A percentile compares a stretch with the other conserved stretches of the same genome.
Evolutionary conservation across 352 stramenopile genomes (phyloP).

Genomic region (Stramenopiles sp.): DNA sequence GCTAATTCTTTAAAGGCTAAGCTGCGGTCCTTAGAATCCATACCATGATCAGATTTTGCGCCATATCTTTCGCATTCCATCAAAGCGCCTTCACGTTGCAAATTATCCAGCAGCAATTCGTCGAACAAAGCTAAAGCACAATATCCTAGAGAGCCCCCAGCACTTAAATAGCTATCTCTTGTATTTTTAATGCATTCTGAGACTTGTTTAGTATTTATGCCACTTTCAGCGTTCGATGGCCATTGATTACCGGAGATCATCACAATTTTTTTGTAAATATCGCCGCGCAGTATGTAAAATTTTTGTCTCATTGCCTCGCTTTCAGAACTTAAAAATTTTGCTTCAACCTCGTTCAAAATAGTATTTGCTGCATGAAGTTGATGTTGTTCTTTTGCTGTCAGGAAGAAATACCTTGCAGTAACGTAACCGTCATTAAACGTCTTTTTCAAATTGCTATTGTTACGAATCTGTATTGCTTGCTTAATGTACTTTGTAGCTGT

Average conservation of each 20-base stretch:
- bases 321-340: neutral
- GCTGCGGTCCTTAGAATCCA: too few species aligned
- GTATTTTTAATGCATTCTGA: neutral
- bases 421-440: neutral
- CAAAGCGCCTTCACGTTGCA: neutral
- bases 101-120: neutral
- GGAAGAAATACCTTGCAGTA: neutral
- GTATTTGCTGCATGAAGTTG: neutral
- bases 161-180: neutral
- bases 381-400: too few species aligned
- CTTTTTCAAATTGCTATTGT: neutral
- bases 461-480: neutral
- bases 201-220: too few species aligned
- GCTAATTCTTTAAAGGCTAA: neutral
- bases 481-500: neutral
- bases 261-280: neutral
- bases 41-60: too few species aligned
- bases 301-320: neutral
- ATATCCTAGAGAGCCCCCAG: neutral
- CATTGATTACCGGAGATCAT: too few species aligned
- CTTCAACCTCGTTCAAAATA: neutral
- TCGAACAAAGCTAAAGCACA: neutral
- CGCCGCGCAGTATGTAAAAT: neutral
- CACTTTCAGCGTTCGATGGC: too few species aligned
- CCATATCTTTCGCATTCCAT: too few species aligned